Conservation (phyloP, 768 basidiomycete genomes). For the Cystobasidium onofrii region DNA sequence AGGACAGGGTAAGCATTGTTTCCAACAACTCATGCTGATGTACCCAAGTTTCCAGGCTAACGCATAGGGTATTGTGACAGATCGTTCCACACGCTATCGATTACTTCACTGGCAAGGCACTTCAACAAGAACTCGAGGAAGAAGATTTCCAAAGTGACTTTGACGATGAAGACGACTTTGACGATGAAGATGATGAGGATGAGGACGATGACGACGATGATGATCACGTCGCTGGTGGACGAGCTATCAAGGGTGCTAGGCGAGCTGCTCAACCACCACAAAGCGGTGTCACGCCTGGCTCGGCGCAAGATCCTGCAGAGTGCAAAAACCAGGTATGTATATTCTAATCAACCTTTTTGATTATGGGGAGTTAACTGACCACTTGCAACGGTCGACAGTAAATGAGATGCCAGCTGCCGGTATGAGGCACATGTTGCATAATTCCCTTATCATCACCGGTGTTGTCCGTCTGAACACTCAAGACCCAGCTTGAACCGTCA, state of each 20-base stretch:
- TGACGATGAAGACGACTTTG: constrained; percentile 20
- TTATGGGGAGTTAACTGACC: neutral
- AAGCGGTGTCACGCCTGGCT: constrained; percentile 38
- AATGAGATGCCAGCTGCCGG: no score
- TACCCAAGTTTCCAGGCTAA: neutral
- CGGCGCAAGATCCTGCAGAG: constrained; percentile 61
- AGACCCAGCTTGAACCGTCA: no score
- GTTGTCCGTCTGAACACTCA: no score
- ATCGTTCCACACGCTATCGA: constrained; percentile 91
- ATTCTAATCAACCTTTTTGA: neutral
- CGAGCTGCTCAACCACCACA: constrained; percentile 36
- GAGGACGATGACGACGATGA: constrained; percentile 40
- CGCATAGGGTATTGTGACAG: constrained; percentile 46
- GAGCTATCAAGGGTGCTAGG: constrained; percentile 48
- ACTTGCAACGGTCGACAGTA: neutral
- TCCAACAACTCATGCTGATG: neutral
- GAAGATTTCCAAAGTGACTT: constrained; percentile 21
- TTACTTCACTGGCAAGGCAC: constrained; percentile 55
- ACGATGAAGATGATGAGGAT: constrained; percentile 9
- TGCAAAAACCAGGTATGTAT: constrained; percentile 68
- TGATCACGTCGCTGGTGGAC: constrained; percentile 54
- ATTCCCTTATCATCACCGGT: no score
- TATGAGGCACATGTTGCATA: no score
- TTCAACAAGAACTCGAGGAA: constrained; percentile 29
- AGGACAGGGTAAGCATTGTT: constrained; percentile 18